Evolutionary conservation across 331 rosid species (phyloP).

Genomic region (Acacia pycnantha): DNA sequence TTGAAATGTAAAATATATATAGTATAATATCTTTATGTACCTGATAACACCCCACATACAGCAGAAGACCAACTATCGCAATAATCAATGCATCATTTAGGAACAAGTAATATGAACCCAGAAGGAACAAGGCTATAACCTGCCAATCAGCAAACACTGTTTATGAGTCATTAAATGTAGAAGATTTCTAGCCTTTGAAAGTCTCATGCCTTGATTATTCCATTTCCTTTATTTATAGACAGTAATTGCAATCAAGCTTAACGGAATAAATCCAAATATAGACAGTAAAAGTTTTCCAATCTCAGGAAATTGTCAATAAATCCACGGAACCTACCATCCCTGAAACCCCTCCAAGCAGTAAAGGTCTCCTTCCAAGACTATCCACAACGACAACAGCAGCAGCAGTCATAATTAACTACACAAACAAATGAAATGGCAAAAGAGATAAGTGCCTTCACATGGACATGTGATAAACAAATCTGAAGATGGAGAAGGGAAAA

Average conservation of each 20-base stretch:
- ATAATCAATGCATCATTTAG: slow-evolving; percentile 50
- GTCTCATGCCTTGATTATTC: slow-evolving; percentile 4
- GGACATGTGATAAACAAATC: slow-evolving; percentile 3
- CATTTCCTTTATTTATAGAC: background rate
- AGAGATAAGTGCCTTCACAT: background rate
- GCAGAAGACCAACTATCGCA: slow-evolving; percentile 80
- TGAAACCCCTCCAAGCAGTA: slow-evolving; percentile 89
- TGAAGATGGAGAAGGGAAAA: background rate
- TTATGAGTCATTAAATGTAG: slow-evolving; percentile 8
- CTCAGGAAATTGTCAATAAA: slow-evolving; percentile 19
- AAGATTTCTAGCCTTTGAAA: slow-evolving; percentile 6
- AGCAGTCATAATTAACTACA: slow-evolving; percentile 88
- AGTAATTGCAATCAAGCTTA: background rate
- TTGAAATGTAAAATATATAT: slow-evolving; percentile 15
- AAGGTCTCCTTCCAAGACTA: slow-evolving; percentile 94
- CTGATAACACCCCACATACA: slow-evolving; percentile 97
- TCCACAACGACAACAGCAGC: slow-evolving; percentile 81
- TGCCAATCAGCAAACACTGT: slow-evolving; percentile 33
- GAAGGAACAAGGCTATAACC: slow-evolving; percentile 80
- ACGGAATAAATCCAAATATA: background rate
- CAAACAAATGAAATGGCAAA: slow-evolving; percentile 18
- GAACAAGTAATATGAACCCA: slow-evolving; percentile 91
- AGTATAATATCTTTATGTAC: slow-evolving; percentile 34
- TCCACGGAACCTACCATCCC: slow-evolving; percentile 68
- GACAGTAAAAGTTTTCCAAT: slow-evolving; percentile 5